Conservation (phyloP, 2,329 filamentous ascomycete genomes). For the Fusarium zealandicum region DNA sequence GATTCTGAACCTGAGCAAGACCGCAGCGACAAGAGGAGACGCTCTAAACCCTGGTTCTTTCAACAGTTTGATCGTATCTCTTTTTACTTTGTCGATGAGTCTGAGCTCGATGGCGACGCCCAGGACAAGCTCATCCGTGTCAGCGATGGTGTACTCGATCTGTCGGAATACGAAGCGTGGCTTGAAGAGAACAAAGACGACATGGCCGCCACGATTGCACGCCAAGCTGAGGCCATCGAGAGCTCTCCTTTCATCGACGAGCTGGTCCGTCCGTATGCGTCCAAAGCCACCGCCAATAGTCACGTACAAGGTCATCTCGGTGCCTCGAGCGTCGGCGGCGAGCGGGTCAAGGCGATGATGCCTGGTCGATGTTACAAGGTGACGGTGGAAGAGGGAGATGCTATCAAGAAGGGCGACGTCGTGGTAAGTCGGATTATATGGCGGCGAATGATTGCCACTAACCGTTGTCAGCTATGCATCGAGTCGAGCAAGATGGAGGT, state of each 20-base stretch:
- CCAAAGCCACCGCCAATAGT: slow-evolving; percentile 2
- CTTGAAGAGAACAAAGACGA: slow-evolving; percentile 40
- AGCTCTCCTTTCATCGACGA: slow-evolving; percentile 43
- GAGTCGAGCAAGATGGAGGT: slow-evolving; percentile 51
- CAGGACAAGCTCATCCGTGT: slow-evolving; percentile 38
- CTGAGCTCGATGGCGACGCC: slow-evolving; percentile 37
- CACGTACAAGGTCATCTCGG: background rate
- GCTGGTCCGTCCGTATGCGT: slow-evolving; percentile 38
- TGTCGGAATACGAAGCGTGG: slow-evolving; percentile 45
- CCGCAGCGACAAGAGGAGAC: background rate
- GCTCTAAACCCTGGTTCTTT: slow-evolving; percentile 40
- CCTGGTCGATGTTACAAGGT: slow-evolving; percentile 48
- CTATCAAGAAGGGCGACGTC: slow-evolving; percentile 41
- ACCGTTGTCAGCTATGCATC: slow-evolving; percentile 39
- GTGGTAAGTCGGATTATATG: slow-evolving; percentile 33
- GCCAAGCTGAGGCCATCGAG: slow-evolving; percentile 39
- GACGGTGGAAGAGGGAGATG: slow-evolving; percentile 36
- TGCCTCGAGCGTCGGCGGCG: slow-evolving; percentile 22
- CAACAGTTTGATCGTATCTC: slow-evolving; percentile 46
- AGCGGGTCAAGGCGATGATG: slow-evolving; percentile 43
- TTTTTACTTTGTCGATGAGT: slow-evolving; percentile 44
- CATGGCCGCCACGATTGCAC: slow-evolving; percentile 31
- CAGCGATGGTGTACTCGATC: slow-evolving; percentile 41
- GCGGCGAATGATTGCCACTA: background rate
- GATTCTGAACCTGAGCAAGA: background rate